Conservation (phyloP, 116 monocot genomes). For the Dioscorea cayenensis region DNA sequence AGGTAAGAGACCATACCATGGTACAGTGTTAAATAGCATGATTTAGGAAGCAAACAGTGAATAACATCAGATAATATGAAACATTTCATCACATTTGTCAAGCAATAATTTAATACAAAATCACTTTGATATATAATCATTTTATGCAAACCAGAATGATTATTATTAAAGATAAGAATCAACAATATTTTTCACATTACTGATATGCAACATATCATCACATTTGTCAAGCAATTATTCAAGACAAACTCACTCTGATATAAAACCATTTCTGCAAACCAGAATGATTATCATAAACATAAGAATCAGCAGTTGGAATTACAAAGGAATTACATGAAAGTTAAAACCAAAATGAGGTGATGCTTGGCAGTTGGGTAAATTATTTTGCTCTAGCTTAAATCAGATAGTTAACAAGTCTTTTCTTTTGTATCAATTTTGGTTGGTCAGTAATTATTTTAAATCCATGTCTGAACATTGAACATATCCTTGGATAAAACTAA, state of each 20-base stretch:
- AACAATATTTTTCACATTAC: too few relatives aligned
- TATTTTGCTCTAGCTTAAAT: background rate
- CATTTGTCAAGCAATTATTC: background rate
- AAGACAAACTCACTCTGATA: background rate
- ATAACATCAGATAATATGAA: background rate
- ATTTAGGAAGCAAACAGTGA: background rate
- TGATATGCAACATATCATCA: background rate
- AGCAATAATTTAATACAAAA: background rate
- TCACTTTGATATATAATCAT: background rate
- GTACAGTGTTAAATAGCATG: background rate
- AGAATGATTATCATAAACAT: too few relatives aligned
- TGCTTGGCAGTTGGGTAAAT: background rate
- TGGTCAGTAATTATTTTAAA: background rate
- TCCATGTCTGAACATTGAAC: background rate
- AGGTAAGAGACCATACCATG: background rate
- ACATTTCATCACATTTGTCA: background rate
- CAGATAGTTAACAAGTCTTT: background rate
- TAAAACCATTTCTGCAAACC: too few relatives aligned
- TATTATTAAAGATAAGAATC: too few relatives aligned
- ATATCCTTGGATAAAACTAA: constrained; percentile 69
- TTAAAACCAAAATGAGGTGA: background rate
- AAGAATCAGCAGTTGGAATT: too few relatives aligned
- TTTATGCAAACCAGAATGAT: background rate
- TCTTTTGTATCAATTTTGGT: background rate
- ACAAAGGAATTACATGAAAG: background rate